Evolutionary conservation across 2,329 filamentous ascomycete genomes (phyloP).

Genomic region (Epichloe coenophiala): DNA sequence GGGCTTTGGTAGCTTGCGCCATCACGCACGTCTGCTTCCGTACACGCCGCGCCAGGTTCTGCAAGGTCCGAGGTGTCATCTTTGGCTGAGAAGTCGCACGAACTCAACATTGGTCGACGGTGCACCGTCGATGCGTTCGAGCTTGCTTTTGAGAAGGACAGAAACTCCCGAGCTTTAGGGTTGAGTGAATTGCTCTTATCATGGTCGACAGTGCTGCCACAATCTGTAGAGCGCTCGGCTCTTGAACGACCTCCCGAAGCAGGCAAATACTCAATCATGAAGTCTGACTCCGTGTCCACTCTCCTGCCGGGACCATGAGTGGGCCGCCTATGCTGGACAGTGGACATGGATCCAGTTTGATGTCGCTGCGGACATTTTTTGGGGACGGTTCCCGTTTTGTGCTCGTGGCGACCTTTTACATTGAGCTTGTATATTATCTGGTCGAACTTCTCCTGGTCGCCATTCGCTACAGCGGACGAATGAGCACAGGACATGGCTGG

Average conservation of each 20-base stretch:
- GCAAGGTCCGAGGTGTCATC: background rate
- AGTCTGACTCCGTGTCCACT: conserved; percentile 8
- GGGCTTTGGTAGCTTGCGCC: background rate
- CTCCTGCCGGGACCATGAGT: conserved; percentile 2
- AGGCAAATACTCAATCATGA: conserved; percentile 3
- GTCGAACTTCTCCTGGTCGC: conserved; percentile 11
- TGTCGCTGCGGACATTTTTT: background rate
- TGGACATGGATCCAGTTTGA: too few species aligned
- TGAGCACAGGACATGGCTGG: background rate
- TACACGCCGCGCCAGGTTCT: background rate
- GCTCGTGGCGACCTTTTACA: background rate
- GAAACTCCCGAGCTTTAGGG: conserved; percentile 10
- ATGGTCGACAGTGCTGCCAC: background rate
- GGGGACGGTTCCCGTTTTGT: background rate
- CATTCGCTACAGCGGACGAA: background rate
- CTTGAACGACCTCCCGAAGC: background rate
- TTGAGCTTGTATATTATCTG: conserved; percentile 16
- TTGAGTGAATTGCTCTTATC: conserved; percentile 5
- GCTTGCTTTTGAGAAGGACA: conserved; percentile 3
- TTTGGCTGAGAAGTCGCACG: background rate
- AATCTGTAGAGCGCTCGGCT: background rate
- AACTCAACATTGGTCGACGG: background rate
- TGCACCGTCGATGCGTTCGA: background rate
- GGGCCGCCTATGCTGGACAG: background rate
- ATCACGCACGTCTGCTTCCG: background rate